phyloP scores from a whole-genome alignment of 495 filamentous ascomycete genomes.

The Glonium stellatum region DNA sequence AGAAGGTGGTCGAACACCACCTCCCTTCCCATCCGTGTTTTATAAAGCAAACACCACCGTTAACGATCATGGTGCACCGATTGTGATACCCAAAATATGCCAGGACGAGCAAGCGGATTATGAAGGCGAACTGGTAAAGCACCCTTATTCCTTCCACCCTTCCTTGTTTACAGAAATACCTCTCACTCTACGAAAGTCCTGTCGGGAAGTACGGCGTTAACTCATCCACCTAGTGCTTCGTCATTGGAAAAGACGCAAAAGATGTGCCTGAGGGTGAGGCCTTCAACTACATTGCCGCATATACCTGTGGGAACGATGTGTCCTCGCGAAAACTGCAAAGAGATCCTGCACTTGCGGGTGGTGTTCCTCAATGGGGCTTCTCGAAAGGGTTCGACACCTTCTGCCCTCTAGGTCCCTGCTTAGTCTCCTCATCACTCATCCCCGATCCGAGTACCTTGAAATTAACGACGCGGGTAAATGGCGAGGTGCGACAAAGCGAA shows the following conservation, averaged over 20 bases:
- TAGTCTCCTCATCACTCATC: constrained; percentile 32
- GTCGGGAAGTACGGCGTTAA: not conserved
- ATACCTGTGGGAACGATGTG: constrained; percentile 46
- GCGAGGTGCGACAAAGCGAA: constrained; percentile 37
- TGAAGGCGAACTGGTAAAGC: constrained; percentile 45
- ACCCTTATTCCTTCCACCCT: not conserved
- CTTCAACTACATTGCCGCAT: constrained; percentile 44
- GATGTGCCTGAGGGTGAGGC: constrained; percentile 40
- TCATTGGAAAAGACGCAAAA: constrained; percentile 44
- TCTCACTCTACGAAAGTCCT: not conserved
- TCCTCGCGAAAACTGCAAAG: constrained; percentile 44
- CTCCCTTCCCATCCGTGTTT: constrained; percentile 46
- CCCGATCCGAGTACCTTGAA: constrained; percentile 27
- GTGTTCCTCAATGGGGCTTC: constrained; percentile 36
- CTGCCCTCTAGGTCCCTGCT: constrained; percentile 36
- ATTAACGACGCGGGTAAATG: constrained; percentile 40
- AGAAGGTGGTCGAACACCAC: constrained; percentile 44
- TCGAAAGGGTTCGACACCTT: constrained; percentile 37
- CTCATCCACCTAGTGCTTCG: constrained; percentile 21
- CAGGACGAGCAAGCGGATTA: constrained; percentile 48
- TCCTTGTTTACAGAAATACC: not conserved
- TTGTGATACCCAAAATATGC: constrained; percentile 44
- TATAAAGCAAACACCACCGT: constrained; percentile 45
- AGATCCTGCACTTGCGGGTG: constrained; percentile 36
- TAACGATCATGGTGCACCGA: constrained; percentile 37